These are phyloP conservation scores for Xylaria curta DNA, from an alignment of 495 filamentous ascomycete species.

Conservation along the genomic window DNA sequence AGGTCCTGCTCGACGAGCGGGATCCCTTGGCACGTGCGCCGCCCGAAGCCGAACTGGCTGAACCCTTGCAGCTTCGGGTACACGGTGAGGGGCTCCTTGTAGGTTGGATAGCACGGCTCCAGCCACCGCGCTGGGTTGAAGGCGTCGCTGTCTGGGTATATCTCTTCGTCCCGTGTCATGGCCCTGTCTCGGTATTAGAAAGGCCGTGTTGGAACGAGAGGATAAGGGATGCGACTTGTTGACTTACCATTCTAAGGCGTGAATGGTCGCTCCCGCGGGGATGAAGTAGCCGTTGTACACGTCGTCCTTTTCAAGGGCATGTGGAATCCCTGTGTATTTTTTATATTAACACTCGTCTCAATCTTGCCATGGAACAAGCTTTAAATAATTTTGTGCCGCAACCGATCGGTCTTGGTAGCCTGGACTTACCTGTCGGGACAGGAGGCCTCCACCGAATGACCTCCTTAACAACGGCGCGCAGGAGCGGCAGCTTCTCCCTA, in stretches of 20 bases:
- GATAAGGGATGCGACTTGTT: background rate
- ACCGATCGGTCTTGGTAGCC: background rate
- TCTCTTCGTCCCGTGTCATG: conserved; percentile 64
- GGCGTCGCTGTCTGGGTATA: conserved; percentile 66
- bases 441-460: conserved; percentile 65
- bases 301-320: conserved; percentile 59
- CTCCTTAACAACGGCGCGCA: conserved; percentile 67
- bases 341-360: conserved; percentile 9
- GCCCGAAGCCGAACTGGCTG: conserved; percentile 67
- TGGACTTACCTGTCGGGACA: conserved; percentile 52
- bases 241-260: conserved; percentile 61
- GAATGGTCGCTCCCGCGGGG: conserved; percentile 61
- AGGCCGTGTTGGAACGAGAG: background rate
- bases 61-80: conserved; percentile 62
- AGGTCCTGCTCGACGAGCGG: conserved; percentile 63
- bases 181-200: conserved; percentile 56
- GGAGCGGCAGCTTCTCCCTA: conserved; percentile 49
- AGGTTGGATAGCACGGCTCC: conserved; percentile 58
- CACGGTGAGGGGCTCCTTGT: conserved; percentile 58
- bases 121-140: conserved; percentile 63
- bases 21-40: conserved; percentile 64
- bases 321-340: conserved; percentile 53
- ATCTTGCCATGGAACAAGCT: background rate
- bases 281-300: conserved; percentile 64
- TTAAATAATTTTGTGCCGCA: background rate